Evolutionary conservation across 2,329 filamentous ascomycete genomes (phyloP), one percentile per base, ranked within the genome.

Genomic region (Aspergillus fischeri): DNA sequence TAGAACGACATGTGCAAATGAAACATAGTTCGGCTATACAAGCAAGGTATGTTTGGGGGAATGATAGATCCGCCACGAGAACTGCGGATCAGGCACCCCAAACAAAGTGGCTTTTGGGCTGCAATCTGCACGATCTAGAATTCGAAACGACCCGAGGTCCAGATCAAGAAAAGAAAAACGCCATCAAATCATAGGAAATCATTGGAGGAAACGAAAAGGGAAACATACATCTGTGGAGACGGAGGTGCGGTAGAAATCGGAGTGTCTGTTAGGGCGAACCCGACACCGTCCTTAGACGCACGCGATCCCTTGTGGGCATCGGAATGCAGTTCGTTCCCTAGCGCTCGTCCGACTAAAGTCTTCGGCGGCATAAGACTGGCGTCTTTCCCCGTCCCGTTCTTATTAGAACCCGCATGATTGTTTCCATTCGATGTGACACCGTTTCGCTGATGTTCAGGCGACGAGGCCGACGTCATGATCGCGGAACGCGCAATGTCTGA

Each of bases 201-300:
- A 47, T 47, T 47, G 44, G 44, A 62, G 48, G 38, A 62, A 55
- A 59, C 53, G 53, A 59, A 48, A 50, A 21, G 29, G 51, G 41
- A 49, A 52, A 78, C 82, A 75, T 73, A 86, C 83, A 86, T 83
- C 69, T 81, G 80, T 65, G 84, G 84, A 68, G 83, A 87, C 65
- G 77, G 81, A 29, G 86, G 85, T 53, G 83, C 82, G 61, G 85
- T 87, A 57, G 84, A 81, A 67, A 78, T 70, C 59, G 86, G 86
- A 60, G 86, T 88, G 72, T 88, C 86, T 64, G 81, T 84, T 71
- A 86, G 68, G 38, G 83, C 81, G 53, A 68, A 71, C 58, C 82
- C 81, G 65, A 82, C 77, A 66, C 79, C 79, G 68, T 78, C 72
- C 68, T 73, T 74, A 65, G 71, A 68, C 61, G 63, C 61, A 61